Evolutionary conservation across 495 filamentous ascomycete genomes (phyloP).

Genomic region (Pyrenopolyporus hunteri): DNA sequence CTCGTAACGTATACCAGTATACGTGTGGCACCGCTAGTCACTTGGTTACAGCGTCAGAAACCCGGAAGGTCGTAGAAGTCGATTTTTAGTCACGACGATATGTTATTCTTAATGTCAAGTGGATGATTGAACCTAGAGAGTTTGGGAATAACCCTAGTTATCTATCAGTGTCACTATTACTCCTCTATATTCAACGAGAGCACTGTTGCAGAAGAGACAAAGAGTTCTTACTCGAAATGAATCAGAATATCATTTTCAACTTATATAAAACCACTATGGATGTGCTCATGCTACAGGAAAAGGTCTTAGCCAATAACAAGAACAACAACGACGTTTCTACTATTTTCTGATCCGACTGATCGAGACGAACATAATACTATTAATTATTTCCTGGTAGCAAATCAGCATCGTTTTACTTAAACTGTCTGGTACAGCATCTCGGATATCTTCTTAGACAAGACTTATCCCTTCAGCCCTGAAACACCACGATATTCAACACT

Average conservation of each 20-base stretch:
- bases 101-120: not conserved
- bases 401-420: not conserved
- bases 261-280: slow-evolving; percentile 3
- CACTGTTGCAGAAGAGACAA: not conserved
- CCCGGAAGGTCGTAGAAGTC: no score
- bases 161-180: not conserved
- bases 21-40: no score
- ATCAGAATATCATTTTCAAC: not conserved
- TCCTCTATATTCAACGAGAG: not conserved
- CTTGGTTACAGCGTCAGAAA: no score
- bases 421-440: slow-evolving; percentile 22
- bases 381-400: not conserved
- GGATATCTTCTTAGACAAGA: no score
- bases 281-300: not conserved
- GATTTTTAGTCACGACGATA: no score
- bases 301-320: not conserved
- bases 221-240: not conserved
- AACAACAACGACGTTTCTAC: no score
- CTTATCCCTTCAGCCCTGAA: no score
- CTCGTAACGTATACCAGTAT: not conserved
- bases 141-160: not conserved
- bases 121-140: not conserved
- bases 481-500: no score
- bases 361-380: not conserved
- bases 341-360: not conserved